Base-by-base conservation (phyloP, 495 filamentous ascomycete species). In the Schizothecium vesticola region DNA sequence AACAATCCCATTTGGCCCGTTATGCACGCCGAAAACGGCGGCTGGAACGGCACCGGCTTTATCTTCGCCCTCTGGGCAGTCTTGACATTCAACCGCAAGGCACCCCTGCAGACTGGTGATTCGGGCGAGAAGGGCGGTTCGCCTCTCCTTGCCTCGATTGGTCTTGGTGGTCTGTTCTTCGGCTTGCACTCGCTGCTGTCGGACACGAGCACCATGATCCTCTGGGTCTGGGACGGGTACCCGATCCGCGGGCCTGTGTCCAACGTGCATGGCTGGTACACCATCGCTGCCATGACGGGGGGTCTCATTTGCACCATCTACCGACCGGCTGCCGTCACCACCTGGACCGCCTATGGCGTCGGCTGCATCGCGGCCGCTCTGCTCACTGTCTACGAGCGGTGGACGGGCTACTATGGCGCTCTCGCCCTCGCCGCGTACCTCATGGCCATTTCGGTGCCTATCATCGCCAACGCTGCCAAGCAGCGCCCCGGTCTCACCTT, bases 221-320 rank as follows among this genome's bases (percentile, higher is more conserved):
- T 92, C 25, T 99, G 96, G 96, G 92, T 91, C n/a, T 99, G 96
- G 96, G 93, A 97, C 69, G 96, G 96, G 21, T 98, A 91, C 73
- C 96, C 96, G 55, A 86, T 97, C 62, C 86, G 91, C 59, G 96
- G 96, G 4, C 96, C 96, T 4, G 86, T 97, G 58, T 89, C 94
- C 63, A 93, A 87, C 60, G 91, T 93, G 23, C 93, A 99, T 74
- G 96, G 92, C 62, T 91, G 91, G 64, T 86, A 87, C 69, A 96
- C 92, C 3, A 88, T 97, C 65, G 85, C 89, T 62, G 87, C 87
- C 67, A 99, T 98, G 95, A 91, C 91, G 43, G 83, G 82, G 60
- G 96, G 96, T 61, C 82, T 97, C n/a, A 68, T 92, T 13, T 81
- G 88, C 65, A 93, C 92, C n/a, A 76, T 96, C 31, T 91, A 89